Percentiles rank a stretch among this genome's conserved stretches.
These are phyloP conservation scores for Kickxella alabastrina DNA, from an alignment of 192 early-diverging fungal species.

Conservation along the genomic window DNA sequence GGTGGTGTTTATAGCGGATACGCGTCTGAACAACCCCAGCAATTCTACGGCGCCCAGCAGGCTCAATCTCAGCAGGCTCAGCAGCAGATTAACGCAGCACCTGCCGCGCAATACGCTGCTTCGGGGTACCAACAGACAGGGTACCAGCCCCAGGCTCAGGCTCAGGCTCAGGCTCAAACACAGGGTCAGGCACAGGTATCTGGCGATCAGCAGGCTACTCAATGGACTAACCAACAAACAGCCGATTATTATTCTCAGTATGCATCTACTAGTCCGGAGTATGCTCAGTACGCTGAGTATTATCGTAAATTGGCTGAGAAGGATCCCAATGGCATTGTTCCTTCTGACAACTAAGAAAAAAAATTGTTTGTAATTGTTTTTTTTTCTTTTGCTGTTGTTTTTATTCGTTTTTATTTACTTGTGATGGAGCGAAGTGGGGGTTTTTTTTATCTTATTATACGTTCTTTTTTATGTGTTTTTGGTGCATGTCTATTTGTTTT, in stretches of 20 bases:
- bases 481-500: conserved; percentile 3
- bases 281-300: conserved; percentile 50
- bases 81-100: conserved; percentile 2
- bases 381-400: not conserved
- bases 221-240: conserved; percentile 51
- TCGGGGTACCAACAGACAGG: conserved; percentile 11
- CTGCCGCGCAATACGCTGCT: not conserved
- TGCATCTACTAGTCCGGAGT: conserved; percentile 39
- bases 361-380: not conserved
- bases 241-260: conserved; percentile 51
- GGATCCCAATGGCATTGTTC: conserved; percentile 49
- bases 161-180: conserved; percentile 12
- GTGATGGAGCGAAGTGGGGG: no score
- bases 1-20: no score
- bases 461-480: no score
- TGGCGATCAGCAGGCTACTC: conserved; percentile 11
- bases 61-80: conserved; percentile 6
- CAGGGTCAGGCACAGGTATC: no score
- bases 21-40: no score
- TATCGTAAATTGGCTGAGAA: conserved; percentile 48
- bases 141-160: conserved; percentile 21
- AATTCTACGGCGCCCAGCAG: conserved; percentile 13
- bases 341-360: conserved; percentile 17
- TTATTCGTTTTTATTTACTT: not conserved
- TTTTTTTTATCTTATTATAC: no score